Evolutionary conservation across 805 yeast species (phyloP).

Genomic region (Sugiyamaella lignohabitans): DNA sequence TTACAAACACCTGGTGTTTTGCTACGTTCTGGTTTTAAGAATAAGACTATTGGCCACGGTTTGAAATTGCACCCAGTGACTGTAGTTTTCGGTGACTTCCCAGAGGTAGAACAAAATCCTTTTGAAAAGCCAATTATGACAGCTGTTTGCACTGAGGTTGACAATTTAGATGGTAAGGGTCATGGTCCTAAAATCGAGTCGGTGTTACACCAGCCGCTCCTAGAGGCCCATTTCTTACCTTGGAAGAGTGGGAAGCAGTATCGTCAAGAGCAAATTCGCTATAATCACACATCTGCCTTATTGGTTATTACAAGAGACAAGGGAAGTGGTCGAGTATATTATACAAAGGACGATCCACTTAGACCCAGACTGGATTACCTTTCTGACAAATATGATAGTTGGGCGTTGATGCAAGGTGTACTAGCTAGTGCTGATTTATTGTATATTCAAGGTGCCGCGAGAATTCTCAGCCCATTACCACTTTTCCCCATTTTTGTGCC

Average conservation of each 20-base stretch:
- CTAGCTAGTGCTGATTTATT: constrained; percentile 39
- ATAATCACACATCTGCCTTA: constrained; percentile 36
- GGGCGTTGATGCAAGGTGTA: constrained; percentile 36
- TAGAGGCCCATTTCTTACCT: constrained; percentile 38
- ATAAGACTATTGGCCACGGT: constrained; percentile 45
- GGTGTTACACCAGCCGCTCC: constrained; percentile 39
- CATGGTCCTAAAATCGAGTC: constrained; percentile 52
- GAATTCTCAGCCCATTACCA: constrained; percentile 35
- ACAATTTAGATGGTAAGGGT: constrained; percentile 45
- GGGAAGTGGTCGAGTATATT: constrained; percentile 35
- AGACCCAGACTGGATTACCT: constrained; percentile 36
- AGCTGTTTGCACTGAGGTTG: constrained; percentile 40
- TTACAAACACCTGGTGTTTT: constrained; percentile 45
- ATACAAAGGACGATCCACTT: constrained; percentile 34
- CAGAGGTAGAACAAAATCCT: constrained; percentile 35
- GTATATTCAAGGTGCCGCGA: constrained; percentile 45
- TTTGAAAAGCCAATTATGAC: constrained; percentile 45
- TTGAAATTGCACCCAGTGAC: constrained; percentile 48
- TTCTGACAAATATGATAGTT: constrained; percentile 37
- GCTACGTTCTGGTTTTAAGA: constrained; percentile 43
- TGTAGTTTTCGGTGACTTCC: constrained; percentile 37
- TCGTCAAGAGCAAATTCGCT: constrained; percentile 33
- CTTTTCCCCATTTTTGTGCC: constrained; percentile 36
- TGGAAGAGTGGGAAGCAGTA: constrained; percentile 36
- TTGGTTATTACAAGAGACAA: constrained; percentile 44